These are phyloP conservation scores for Xylaria nigripes DNA, from an alignment of 495 filamentous ascomycete genomes.

Conservation along the genomic window DNA sequence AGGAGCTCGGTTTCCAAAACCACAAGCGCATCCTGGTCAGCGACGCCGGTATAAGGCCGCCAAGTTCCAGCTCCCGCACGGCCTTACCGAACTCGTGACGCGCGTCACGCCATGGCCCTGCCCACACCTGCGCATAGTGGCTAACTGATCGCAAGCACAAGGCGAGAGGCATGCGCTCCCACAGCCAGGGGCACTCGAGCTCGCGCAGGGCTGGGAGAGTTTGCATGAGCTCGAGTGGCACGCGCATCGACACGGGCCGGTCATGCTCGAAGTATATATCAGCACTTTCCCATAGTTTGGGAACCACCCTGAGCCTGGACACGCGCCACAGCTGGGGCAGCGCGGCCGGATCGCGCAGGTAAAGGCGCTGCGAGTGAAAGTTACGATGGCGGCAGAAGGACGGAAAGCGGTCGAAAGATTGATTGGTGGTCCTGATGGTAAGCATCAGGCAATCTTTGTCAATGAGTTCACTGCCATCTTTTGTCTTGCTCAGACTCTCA, in stretches of 20 bases:
- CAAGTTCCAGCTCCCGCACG: constrained; percentile 5
- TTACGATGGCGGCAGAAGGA: constrained; percentile 16
- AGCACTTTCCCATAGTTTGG: background rate
- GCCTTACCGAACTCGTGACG: constrained; percentile 19
- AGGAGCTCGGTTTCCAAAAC: constrained; percentile 18
- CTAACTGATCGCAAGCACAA: constrained; percentile 10
- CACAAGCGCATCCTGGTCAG: constrained; percentile 16
- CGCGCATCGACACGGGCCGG: constrained; percentile 16
- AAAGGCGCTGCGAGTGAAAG: constrained; percentile 19
- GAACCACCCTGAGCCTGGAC: constrained; percentile 13
- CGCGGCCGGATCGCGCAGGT: constrained; percentile 10
- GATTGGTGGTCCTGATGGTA: constrained; percentile 8
- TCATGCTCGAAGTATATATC: constrained; percentile 5
- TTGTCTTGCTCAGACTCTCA: constrained; percentile 12
- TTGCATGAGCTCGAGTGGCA: constrained; percentile 17
- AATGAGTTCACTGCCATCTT: constrained; percentile 5
- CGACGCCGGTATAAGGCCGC: constrained; percentile 6
- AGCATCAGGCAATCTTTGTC: constrained; percentile 5
- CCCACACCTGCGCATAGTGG: constrained; percentile 17
- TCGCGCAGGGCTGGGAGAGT: constrained; percentile 5
- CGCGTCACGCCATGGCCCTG: constrained; percentile 22
- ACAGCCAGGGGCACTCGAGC: constrained; percentile 20
- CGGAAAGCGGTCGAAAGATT: constrained; percentile 17
- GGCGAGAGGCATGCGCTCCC: constrained; percentile 17
- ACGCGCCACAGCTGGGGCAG: constrained; percentile 15